These are phyloP conservation scores for Pyrenophora seminiperda DNA, from an alignment of 2,329 filamentous ascomycete species.

Conservation along the genomic window DNA sequence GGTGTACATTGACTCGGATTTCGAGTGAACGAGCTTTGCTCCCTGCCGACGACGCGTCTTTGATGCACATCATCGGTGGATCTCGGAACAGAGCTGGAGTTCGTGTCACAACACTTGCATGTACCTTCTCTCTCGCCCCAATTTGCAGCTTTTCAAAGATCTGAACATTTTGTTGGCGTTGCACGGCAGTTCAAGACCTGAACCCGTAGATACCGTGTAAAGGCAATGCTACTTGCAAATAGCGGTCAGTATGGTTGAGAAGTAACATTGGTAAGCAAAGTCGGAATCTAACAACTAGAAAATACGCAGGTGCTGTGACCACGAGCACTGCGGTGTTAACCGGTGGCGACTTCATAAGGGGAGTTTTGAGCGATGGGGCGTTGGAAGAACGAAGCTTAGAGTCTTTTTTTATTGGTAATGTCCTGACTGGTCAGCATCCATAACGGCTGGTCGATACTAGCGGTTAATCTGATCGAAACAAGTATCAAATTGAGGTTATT, in stretches of 20 bases:
- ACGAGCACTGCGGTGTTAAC: background rate
- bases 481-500: background rate
- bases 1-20: slow-evolving; percentile 18
- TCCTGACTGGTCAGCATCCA: too few relatives aligned
- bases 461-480: background rate
- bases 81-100: slow-evolving; percentile 25
- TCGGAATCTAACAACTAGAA: background rate
- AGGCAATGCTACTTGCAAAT: slow-evolving; percentile 6
- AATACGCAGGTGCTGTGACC: background rate
- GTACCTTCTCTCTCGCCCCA: slow-evolving; percentile 14
- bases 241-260: slow-evolving; percentile 2
- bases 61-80: slow-evolving; percentile 13
- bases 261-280: background rate
- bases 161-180: slow-evolving; percentile 23
- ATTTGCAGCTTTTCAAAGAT: slow-evolving; percentile 12
- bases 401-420: too few relatives aligned
- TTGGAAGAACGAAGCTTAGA: too few relatives aligned
- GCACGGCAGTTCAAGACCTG: slow-evolving; percentile 15
- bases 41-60: slow-evolving; percentile 14
- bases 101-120: slow-evolving; percentile 28
- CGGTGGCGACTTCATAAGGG: too few relatives aligned
- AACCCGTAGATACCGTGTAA: slow-evolving; percentile 23
- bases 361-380: too few relatives aligned
- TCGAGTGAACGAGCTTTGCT: slow-evolving; percentile 21
- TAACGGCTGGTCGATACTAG: too few relatives aligned